Percentiles rank a stretch among this genome's conserved stretches.
These are phyloP conservation scores for Podospora tetraspora DNA, from an alignment of 495 filamentous ascomycete species.

Conservation along the genomic window DNA sequence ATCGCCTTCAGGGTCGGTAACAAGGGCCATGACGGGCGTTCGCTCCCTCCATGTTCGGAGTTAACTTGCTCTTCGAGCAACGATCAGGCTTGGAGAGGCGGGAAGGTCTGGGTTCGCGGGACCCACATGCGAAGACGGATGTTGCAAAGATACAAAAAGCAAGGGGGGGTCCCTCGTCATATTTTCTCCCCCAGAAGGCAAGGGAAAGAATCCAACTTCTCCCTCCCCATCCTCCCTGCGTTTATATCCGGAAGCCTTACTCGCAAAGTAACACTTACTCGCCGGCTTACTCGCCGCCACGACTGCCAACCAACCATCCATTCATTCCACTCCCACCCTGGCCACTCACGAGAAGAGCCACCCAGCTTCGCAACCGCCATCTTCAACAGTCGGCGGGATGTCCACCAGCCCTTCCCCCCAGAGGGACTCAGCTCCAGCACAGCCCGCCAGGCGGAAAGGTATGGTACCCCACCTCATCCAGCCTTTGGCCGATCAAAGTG, in stretches of 20 bases:
- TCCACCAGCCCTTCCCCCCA: background rate
- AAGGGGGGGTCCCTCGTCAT: background rate
- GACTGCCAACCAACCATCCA: background rate
- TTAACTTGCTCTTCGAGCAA: background rate
- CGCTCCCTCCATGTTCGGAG: background rate
- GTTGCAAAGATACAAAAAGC: background rate
- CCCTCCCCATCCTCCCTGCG: background rate
- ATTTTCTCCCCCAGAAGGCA: background rate
- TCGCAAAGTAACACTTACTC: background rate
- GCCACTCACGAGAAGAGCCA: background rate
- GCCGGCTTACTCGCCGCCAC: background rate
- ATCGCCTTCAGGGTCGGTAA: background rate
- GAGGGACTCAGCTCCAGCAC: background rate
- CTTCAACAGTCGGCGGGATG: background rate
- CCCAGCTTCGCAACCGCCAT: background rate
- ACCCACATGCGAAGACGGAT: background rate
- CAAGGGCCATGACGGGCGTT: background rate
- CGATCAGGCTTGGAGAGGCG: background rate
- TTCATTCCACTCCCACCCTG: background rate
- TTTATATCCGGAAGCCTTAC: background rate
- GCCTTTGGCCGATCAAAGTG: background rate
- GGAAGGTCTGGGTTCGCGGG: background rate
- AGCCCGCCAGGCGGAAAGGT: slow-evolving; percentile 29
- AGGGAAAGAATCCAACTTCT: background rate
- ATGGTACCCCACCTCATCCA: background rate